A percentile compares a stretch with the other conserved stretches of the same genome.
Conservation (phyloP, 2,329 filamentous ascomycete genomes). For the Tolypocladium pustulatum region DNA sequence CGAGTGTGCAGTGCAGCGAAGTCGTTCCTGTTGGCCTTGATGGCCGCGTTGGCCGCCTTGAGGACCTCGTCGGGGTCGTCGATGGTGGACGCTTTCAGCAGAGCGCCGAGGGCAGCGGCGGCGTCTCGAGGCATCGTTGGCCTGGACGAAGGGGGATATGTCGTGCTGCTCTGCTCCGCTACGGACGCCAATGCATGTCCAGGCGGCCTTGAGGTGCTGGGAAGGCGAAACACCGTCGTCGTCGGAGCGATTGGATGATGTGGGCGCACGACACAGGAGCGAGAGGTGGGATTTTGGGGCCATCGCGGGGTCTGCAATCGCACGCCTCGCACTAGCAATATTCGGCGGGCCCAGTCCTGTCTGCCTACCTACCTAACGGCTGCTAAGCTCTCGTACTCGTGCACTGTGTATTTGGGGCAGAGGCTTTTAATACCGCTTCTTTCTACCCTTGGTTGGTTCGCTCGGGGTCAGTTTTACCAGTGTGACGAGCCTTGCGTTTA, state of each 20-base stretch:
- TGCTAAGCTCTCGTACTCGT: too few species aligned
- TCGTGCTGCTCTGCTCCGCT: neutral
- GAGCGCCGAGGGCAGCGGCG: conserved; percentile 39
- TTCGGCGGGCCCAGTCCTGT: neutral
- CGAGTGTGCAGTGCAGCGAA: conserved; percentile 56
- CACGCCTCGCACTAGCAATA: neutral
- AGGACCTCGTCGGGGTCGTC: conserved; percentile 67
- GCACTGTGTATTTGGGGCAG: too few species aligned
- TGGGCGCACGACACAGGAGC: neutral
- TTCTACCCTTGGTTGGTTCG: too few species aligned
- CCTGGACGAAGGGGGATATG: neutral
- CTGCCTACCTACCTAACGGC: too few species aligned
- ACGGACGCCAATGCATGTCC: neutral
- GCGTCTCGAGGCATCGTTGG: conserved; percentile 31
- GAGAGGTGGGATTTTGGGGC: neutral
- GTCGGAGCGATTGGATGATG: neutral
- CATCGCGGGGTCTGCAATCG: neutral
- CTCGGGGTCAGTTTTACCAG: too few species aligned
- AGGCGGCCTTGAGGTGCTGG: neutral
- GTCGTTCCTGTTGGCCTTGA: conserved; percentile 51
- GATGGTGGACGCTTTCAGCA: conserved; percentile 45
- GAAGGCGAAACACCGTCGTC: neutral
- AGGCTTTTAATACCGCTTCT: too few species aligned
- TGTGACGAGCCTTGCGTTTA: too few species aligned
- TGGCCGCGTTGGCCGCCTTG: conserved; percentile 47